These are phyloP conservation scores for Leccinum proximum DNA, from an alignment of 1,284 basidiomycete species.

Conservation along the genomic window DNA sequence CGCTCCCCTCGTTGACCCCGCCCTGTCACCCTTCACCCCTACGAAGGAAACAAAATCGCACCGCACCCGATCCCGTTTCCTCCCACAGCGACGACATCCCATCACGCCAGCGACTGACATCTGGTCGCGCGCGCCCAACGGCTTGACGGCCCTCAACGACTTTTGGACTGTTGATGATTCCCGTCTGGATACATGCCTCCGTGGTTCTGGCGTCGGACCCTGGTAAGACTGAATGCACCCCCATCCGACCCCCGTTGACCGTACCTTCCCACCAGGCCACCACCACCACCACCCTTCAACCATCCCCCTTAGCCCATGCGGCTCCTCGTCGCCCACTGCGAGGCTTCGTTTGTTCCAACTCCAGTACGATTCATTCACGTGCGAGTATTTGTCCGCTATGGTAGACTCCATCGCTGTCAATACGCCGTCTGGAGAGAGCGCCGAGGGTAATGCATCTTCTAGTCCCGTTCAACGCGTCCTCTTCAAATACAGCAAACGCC, in stretches of 20 bases:
- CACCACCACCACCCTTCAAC: slow-evolving; percentile 30
- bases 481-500: slow-evolving; percentile 41
- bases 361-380: slow-evolving; percentile 91
- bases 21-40: slow-evolving; percentile 24
- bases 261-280: slow-evolving; percentile 31
- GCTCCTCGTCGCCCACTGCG: slow-evolving; percentile 30
- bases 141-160: slow-evolving; percentile 85
- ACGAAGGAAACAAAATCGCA: slow-evolving; percentile 19
- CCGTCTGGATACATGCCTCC: slow-evolving; percentile 25
- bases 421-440: slow-evolving; percentile 56
- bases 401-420: slow-evolving; percentile 87
- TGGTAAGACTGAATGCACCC: too few species aligned
- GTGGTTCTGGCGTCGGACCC: slow-evolving; percentile 4
- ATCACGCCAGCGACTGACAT: too few species aligned
- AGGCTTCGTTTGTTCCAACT: slow-evolving; percentile 87
- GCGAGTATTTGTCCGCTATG: slow-evolving; percentile 88
- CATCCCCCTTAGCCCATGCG: not conserved
- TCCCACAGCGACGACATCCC: too few species aligned
- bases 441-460: slow-evolving; percentile 38
- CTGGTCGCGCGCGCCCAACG: slow-evolving; percentile 55
- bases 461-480: slow-evolving; percentile 39
- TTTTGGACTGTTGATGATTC: slow-evolving; percentile 83
- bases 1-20: slow-evolving; percentile 14
- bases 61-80: not conserved
- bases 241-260: slow-evolving; percentile 6